Evolutionary conservation across 2,329 filamentous ascomycete species (phyloP).

Genomic region (Whalleya microplaca): DNA sequence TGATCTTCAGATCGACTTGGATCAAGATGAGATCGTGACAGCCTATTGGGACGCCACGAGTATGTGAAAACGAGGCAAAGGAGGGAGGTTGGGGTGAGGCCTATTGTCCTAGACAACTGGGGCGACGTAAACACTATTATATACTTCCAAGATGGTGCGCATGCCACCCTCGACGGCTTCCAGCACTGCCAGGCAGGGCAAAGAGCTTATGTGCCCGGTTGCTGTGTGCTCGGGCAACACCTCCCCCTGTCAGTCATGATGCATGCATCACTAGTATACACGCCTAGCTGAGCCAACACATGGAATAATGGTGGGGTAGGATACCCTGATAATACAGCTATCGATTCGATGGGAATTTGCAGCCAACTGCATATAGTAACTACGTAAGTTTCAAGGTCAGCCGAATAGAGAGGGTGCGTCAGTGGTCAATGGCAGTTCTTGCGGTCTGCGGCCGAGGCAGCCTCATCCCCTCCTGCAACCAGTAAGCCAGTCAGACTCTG

Average conservation of each 20-base stretch:
- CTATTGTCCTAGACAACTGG: constrained; percentile 1
- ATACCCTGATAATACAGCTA: too few relatives aligned
- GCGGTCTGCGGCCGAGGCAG: constrained; percentile 12
- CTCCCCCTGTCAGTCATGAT: constrained; percentile 23
- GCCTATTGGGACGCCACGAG: constrained; percentile 4
- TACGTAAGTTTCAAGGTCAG: constrained; percentile 8
- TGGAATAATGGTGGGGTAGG: too few relatives aligned
- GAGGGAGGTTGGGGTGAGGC: constrained; percentile 6
- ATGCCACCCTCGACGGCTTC: not conserved
- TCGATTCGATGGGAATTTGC: constrained; percentile 26
- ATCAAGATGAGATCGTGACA: not conserved
- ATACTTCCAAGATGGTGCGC: constrained; percentile 19
- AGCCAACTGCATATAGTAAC: constrained; percentile 18
- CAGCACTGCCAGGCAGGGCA: too few relatives aligned
- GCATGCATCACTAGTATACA: constrained; percentile 19
- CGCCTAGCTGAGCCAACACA: not conserved
- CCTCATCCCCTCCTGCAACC: constrained; percentile 18
- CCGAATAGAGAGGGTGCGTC: constrained; percentile 5
- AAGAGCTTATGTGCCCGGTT: too few relatives aligned
- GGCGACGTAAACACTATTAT: constrained; percentile 20
- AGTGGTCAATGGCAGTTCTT: constrained; percentile 16
- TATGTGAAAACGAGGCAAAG: constrained; percentile 10
- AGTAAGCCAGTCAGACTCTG: constrained; percentile 9
- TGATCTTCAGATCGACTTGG: not conserved
- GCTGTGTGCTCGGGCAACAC: constrained; percentile 24